Base-by-base conservation (phyloP, 108 stramenopile genomes). In the Mediolabrus comicus region DNA sequence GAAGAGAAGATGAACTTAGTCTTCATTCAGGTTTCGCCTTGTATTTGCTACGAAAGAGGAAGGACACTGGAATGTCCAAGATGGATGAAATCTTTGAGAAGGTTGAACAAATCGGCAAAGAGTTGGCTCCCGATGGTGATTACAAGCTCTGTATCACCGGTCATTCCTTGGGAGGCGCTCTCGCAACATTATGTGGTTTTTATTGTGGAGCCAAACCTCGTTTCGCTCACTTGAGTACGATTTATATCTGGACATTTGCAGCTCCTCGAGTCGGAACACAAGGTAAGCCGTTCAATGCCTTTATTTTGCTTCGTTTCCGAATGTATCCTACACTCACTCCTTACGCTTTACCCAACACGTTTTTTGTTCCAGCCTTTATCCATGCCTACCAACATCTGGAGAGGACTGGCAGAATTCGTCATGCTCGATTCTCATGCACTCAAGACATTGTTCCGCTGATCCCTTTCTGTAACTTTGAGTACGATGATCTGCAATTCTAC, bases 111-210 rank as follows among this genome's bases (percentile, higher is more conserved):
- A 59, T 72, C n/a, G 71, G 71, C 14, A 60, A 22, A 34, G 71
- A 72, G 33, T 4, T 72, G 39, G 51, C 61, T 24, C 41, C 46
- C 19, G 41, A 69, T 38, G 69, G 69, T 5, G 34, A 69, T 27
- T 74, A 69, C 58, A 49, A 58, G 43, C 41, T 79, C 27, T 61
- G 53, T 7, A 62, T 76, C 13, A 75, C 74, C 1, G 82, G 82
- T 5, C 74, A 79, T 34, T 56, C 60, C 16, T 39, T 83, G 16
- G 82, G 82, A 4, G 82, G 82, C 16, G 82, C 82, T 32, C 30
- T 83, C 17, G 82, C 82, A 17, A 75, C 73, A 3, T 32, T 83
- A 4, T 65, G 32, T 62, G 75, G 69, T 6, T 76, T 67, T 27
- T 76, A 64, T 43, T 52, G 31, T 31, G 75, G 69, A 30, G 58